Conservation (phyloP, 345 rosid genomes). For the Noccaea caerulescens region DNA sequence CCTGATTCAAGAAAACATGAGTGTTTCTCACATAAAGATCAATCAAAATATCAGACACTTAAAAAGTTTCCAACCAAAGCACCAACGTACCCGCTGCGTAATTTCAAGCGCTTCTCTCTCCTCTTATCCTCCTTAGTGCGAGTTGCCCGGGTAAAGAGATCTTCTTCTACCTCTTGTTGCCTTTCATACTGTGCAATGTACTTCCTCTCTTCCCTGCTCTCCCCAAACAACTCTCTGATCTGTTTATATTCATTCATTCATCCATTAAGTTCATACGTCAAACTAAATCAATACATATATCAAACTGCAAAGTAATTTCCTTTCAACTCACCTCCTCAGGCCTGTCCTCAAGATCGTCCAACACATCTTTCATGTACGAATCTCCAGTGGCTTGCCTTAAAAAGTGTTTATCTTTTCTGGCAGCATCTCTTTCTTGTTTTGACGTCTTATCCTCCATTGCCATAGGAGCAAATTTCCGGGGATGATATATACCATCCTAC, state of each 20-base stretch:
- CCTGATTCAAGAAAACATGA: slow-evolving; percentile 51
- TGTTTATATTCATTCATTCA: slow-evolving; percentile 46
- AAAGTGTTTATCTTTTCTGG: slow-evolving; percentile 70
- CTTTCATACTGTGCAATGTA: slow-evolving; percentile 63
- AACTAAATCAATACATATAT: slow-evolving; percentile 1
- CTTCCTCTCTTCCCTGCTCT: slow-evolving; percentile 67
- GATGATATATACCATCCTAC: slow-evolving; percentile 68
- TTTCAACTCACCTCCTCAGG: slow-evolving; percentile 77
- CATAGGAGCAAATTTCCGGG: slow-evolving; percentile 79
- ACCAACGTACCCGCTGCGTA: slow-evolving; percentile 74
- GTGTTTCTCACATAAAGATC: slow-evolving; percentile 10
- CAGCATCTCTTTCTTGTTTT: slow-evolving; percentile 68
- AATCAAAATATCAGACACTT: slow-evolving; percentile 23
- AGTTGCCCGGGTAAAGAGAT: slow-evolving; percentile 74
- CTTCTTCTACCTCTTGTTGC: slow-evolving; percentile 77
- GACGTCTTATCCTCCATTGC: slow-evolving; percentile 79
- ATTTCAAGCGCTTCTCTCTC: slow-evolving; percentile 70
- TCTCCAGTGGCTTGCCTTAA: slow-evolving; percentile 59
- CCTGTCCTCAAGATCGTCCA: slow-evolving; percentile 77
- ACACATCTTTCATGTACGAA: slow-evolving; percentile 64
- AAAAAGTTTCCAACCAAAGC: background rate
- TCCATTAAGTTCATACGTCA: slow-evolving; percentile 26
- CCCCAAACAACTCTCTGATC: slow-evolving; percentile 67
- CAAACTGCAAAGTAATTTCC: slow-evolving; percentile 18
- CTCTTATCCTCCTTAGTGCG: slow-evolving; percentile 72